Evolutionary conservation across 306 rosid genomes (phyloP), one percentile per base, ranked within the genome.

Genomic region (Lathyrus sativus): DNA sequence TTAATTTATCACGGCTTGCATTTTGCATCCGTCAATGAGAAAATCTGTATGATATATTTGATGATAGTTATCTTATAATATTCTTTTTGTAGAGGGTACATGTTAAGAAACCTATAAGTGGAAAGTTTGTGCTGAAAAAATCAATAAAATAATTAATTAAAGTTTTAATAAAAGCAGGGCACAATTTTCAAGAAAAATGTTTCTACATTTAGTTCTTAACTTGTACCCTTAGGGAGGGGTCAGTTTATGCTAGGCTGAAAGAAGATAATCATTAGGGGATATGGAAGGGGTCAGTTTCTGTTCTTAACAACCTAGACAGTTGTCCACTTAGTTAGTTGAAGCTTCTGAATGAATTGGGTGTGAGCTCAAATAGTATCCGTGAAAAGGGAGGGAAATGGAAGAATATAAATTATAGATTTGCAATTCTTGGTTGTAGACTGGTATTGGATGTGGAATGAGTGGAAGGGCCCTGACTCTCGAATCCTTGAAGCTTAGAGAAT

Each of bases 1-100:
- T 57, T 65, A 59, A 67, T 35, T 70, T 69, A 44, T 43, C 33
- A 75, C 5, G n/a, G 49, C 57, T 71, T 19, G 76, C 28, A 62
- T 13, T n/a, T 6, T 5, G 22, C 28, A 54, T n/a, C 15, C 70
- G 48, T 67, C 37, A 35, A 65, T 59, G 26, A 29, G 39, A 79
- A 49, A 65, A 44, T 43, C 44, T 12, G 11, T 55, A 17, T 48
- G 35, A 72, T 62, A 29, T 28, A 12, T 55, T 7, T 59, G 71
- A 24, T 59, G 8, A n/a, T 48, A 33, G 18, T 57, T 42, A 53
- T 41, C 26, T 41, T 43, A 38, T 39, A 68, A 80, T 64, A 28
- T 65, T 65, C 1, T 19, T 2, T 33, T 31, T 50, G 41, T 71
- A 55, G 46, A 59, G 29, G 51, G 51, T 19, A 19, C 22, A 19